Percentiles rank a stretch among this genome's conserved stretches.
Conservation (phyloP, 2,329 filamentous ascomycete species). For the Fusarium nisikadoi region DNA sequence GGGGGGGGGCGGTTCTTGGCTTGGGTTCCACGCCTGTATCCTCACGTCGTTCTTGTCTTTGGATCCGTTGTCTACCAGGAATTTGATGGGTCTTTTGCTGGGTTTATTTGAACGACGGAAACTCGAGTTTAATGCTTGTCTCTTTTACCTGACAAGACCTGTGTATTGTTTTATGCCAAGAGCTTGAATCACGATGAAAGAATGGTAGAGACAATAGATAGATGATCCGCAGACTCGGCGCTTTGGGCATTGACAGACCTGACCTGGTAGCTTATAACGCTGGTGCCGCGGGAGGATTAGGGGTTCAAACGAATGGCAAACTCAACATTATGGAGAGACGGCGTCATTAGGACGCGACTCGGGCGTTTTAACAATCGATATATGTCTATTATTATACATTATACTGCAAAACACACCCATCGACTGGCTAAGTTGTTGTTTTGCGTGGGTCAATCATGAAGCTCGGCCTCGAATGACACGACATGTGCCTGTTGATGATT, state of each 20-base stretch:
- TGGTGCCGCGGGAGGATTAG: constrained; percentile 3
- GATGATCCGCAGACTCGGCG: constrained; percentile 20
- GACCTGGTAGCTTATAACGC: constrained; percentile 12
- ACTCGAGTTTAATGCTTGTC: constrained; percentile 35
- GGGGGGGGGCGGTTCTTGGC: constrained; percentile 27
- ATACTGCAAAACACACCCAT: neutral
- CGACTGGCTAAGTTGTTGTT: neutral
- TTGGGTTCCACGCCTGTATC: constrained; percentile 12
- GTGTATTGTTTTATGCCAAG: constrained; percentile 18
- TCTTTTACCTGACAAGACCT: constrained; percentile 19
- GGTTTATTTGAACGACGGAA: constrained; percentile 22
- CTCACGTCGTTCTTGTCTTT: constrained; percentile 33
- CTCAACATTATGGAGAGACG: constrained; percentile 6
- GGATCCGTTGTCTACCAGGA: constrained; percentile 35
- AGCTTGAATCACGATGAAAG: constrained; percentile 34
- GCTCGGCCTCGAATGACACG: neutral
- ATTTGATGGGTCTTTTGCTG: constrained; percentile 26
- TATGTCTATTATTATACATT: constrained; percentile 4
- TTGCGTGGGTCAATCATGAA: constrained; percentile 25
- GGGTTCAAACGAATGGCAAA: constrained; percentile 13
- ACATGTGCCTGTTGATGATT: constrained; percentile 9
- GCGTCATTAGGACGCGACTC: constrained; percentile 10
- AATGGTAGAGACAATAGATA: constrained; percentile 1
- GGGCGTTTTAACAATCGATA: constrained; percentile 9
- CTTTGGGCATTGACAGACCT: constrained; percentile 12